A percentile compares a stretch with the other conserved stretches of the same genome.
Evolutionary conservation across 2,329 filamentous ascomycete species (phyloP).

Genomic region (Beauveria scarabaeidicola): DNA sequence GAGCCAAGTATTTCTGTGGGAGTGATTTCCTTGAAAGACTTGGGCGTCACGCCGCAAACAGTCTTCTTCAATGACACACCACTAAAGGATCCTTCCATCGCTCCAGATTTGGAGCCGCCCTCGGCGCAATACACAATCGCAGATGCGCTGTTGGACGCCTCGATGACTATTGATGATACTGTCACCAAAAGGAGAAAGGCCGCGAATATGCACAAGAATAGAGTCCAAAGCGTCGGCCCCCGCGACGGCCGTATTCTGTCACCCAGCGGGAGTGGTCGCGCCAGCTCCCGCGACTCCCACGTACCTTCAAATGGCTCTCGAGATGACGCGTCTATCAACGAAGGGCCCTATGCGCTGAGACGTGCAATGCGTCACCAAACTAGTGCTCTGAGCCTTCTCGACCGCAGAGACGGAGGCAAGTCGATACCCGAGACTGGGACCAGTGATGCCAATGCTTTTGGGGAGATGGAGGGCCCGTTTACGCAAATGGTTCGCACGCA

Average conservation of each 20-base stretch:
- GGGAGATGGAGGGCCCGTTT: conserved; percentile 51
- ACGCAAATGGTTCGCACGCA: conserved; percentile 23
- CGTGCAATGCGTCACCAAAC: conserved; percentile 46
- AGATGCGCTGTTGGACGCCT: conserved; percentile 85
- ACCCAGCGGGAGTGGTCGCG: conserved; percentile 21
- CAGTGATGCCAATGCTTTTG: conserved; percentile 51
- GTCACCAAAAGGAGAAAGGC: conserved; percentile 44
- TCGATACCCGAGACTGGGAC: conserved; percentile 51
- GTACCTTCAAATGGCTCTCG: conserved; percentile 25
- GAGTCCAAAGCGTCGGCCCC: conserved; percentile 30
- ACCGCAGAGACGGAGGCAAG: conserved; percentile 50
- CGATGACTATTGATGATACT: conserved; percentile 72
- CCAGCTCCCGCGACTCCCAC: conserved; percentile 30
- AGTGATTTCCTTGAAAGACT: conserved; percentile 62
- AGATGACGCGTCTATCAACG: conserved; percentile 25
- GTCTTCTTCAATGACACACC: conserved; percentile 82
- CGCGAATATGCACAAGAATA: conserved; percentile 41
- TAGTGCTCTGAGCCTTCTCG: conserved; percentile 51
- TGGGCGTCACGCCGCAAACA: conserved; percentile 76
- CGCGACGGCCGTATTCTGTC: conserved; percentile 22
- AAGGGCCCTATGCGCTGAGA: conserved; percentile 34
- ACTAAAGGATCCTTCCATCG: conserved; percentile 33
- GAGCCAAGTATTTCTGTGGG: conserved; percentile 25
- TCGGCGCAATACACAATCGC: conserved; percentile 65
- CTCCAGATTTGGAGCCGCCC: conserved; percentile 24